Evolutionary conservation across 257 asterid genomes (phyloP).

Genomic region (Solanum clarkiae): DNA sequence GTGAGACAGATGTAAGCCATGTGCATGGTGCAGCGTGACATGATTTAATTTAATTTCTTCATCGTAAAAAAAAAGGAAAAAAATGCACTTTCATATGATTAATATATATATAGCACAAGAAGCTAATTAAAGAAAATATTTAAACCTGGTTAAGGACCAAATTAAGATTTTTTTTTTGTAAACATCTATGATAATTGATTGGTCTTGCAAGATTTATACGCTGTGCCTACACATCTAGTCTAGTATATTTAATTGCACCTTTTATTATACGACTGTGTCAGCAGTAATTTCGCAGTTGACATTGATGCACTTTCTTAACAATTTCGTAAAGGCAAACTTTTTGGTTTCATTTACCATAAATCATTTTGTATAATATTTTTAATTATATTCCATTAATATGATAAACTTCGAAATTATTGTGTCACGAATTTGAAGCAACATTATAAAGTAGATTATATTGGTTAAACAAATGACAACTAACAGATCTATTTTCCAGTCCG

Average conservation of each 20-base stretch:
- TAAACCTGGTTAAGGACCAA: neutral
- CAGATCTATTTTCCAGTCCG: slow-evolving; percentile 12
- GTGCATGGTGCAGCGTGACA: neutral
- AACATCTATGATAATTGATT: neutral
- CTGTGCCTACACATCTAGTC: neutral
- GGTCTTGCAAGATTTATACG: neutral
- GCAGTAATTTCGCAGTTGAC: neutral
- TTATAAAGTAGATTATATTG: slow-evolving; percentile 28
- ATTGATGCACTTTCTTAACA: neutral
- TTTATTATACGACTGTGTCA: neutral
- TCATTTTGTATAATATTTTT: neutral
- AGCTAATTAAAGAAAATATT: neutral
- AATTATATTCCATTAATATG: neutral
- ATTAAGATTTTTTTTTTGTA: neutral
- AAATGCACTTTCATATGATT: neutral
- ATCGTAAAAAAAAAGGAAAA: neutral
- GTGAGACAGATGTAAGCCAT: slow-evolving; percentile 1
- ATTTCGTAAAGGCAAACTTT: neutral
- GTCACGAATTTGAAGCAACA: neutral
- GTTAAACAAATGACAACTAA: slow-evolving; percentile 57
- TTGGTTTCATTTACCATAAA: neutral
- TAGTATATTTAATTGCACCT: neutral
- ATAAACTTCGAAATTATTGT: neutral
- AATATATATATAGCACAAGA: neutral
- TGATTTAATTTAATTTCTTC: neutral